These are phyloP conservation scores for Coleophoma cylindrospora DNA, from an alignment of 2,329 filamentous ascomycete genomes.

Conservation along the genomic window DNA sequence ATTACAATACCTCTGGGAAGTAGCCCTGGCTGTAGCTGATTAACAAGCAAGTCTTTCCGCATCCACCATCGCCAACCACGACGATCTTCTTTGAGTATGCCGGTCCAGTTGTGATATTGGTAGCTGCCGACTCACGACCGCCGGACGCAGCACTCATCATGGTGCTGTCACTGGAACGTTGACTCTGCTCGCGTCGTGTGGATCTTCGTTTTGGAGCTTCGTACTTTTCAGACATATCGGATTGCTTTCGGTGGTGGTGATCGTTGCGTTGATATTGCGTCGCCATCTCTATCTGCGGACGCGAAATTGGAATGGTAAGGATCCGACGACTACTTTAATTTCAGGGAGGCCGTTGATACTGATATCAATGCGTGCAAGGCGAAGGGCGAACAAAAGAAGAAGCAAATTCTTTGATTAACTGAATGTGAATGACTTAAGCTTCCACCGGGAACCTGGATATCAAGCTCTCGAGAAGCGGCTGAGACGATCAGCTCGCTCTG, in stretches of 20 bases:
- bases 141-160: constrained; percentile 68
- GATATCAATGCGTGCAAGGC: too few species aligned
- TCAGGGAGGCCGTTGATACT: too few species aligned
- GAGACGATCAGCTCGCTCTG: too few species aligned
- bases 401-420: too few species aligned
- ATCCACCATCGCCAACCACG: constrained; percentile 95
- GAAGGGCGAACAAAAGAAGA: too few species aligned
- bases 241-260: constrained; percentile 18
- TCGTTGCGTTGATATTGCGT: constrained; percentile 24
- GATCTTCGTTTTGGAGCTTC: constrained; percentile 22
- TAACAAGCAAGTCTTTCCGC: constrained; percentile 95
- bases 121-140: constrained; percentile 72
- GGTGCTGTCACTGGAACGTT: constrained; percentile 79
- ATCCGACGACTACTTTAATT: too few species aligned
- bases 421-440: constrained; percentile 5
- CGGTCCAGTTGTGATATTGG: constrained; percentile 83
- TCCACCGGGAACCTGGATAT: too few species aligned
- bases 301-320: neutral
- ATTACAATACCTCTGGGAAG: constrained; percentile 79
- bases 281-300: constrained; percentile 14
- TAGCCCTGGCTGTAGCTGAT: constrained; percentile 99
- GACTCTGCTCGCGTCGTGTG: constrained; percentile 25
- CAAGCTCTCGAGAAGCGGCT: too few species aligned
- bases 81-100: constrained; percentile 99
- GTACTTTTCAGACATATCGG: constrained; percentile 25